Conservation (phyloP, 495 filamentous ascomycete genomes). For the Neurospora pannonica region DNA sequence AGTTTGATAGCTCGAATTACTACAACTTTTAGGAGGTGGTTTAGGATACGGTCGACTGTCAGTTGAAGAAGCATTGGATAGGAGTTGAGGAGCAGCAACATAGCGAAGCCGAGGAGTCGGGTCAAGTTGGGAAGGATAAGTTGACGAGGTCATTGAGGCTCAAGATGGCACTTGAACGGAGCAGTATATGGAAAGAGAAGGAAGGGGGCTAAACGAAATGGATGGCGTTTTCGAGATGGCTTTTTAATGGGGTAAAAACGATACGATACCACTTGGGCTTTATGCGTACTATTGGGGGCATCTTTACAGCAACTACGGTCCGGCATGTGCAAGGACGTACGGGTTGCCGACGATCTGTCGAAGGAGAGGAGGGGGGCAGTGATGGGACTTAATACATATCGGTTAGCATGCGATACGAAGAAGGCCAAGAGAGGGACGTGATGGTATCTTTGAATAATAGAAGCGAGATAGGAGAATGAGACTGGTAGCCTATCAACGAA, state of each 20-base stretch:
- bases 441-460: not conserved
- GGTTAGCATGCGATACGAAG: not conserved
- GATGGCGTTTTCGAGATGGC: not conserved
- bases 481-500: not conserved
- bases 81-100: not conserved
- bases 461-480: not conserved
- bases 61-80: not conserved
- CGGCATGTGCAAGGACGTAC: not conserved
- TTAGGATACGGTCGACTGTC: not conserved
- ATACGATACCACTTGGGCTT: not conserved
- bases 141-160: not conserved
- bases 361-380: not conserved
- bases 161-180: not conserved
- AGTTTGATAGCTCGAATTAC: constrained; percentile 24
- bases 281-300: not conserved
- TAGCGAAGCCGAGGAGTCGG: not conserved
- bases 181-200: not conserved
- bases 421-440: not conserved
- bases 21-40: constrained; percentile 11
- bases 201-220: not conserved
- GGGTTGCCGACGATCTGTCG: not conserved
- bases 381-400: not conserved
- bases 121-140: not conserved
- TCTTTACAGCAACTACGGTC: not conserved
- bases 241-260: not conserved